A percentile compares a stretch with the other conserved stretches of the same genome.
phyloP scores from a whole-genome alignment of 192 early-diverging fungal genomes.

The Entomortierella chlamydospora region DNA sequence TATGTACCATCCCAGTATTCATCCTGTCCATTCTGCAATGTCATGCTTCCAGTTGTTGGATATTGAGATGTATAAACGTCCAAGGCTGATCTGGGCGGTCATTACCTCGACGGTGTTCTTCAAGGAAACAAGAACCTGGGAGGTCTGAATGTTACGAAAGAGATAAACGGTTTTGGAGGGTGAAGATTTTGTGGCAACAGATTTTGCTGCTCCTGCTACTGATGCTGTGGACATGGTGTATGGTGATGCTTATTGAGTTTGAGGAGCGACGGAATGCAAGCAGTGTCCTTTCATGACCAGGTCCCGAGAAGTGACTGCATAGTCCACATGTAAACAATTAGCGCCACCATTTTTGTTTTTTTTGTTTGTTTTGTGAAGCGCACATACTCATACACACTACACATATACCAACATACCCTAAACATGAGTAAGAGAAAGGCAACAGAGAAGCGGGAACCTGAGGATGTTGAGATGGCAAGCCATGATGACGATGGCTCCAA shows the following conservation, averaged over 20 bases:
- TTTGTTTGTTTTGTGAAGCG: neutral
- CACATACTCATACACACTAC: neutral
- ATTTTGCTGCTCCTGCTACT: slow-evolving; percentile 41
- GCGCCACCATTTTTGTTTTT: slow-evolving; percentile 9
- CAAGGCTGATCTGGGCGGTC: neutral
- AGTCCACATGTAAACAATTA: neutral
- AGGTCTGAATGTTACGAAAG: slow-evolving; percentile 65
- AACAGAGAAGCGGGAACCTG: slow-evolving; percentile 29
- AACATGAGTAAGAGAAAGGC: slow-evolving; percentile 51
- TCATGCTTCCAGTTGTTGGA: neutral
- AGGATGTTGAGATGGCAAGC: slow-evolving; percentile 51
- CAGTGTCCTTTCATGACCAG: neutral
- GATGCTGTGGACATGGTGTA: slow-evolving; percentile 36
- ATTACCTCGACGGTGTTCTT: slow-evolving; percentile 61
- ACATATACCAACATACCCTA: neutral
- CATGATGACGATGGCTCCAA: slow-evolving; percentile 19
- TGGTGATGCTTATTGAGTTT: neutral
- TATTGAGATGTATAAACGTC: neutral
- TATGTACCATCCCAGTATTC: too few species aligned
- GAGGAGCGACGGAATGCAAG: neutral
- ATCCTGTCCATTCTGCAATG: slow-evolving; percentile 1
- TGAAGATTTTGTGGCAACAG: slow-evolving; percentile 16
- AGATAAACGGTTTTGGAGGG: slow-evolving; percentile 56
- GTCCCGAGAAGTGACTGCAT: neutral
- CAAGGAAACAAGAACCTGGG: slow-evolving; percentile 62